Evolutionary conservation across 371 early-diverging fungal species (phyloP), one percentile per base, ranked within the genome.

Genomic region (Mucor ambiguus): DNA sequence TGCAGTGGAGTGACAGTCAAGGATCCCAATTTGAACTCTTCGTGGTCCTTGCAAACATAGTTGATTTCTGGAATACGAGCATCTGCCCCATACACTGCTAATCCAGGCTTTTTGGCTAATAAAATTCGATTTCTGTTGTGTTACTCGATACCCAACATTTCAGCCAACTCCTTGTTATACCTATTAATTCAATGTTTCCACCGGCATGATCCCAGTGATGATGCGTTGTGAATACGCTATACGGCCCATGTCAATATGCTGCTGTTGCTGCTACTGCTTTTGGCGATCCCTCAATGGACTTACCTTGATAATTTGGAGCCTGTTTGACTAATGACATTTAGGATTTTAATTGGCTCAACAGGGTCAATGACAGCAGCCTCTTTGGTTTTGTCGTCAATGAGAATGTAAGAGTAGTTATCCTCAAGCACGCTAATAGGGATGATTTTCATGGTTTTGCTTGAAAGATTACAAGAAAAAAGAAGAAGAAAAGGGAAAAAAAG

Each of bases 1-100:
- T 86, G 83, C 1, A 92, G 73, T 1, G 92, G 84, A 12, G 85
- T 86, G 28, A 92, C 72, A 29, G 81, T 80, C 24, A 94, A 72
- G 7, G 83, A 83, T 30, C 95, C 94, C 20, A 96, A 69, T 49
- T 86, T 86, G 75, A 94, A 93, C 58, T 88, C 83, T 54, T 90
- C 91, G 63, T 86, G 87, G 77, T 95, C 90, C 58, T 82, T 80
- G 52, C 94, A 89, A 10, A 87, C 87, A 67, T 87, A 82, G 54
- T 90, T 95, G 69, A 96, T 86, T 32, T 87, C 90, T 16, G 91
- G 92, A 61, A 96, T 93, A 20, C 96, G 89, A 28, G 87, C 87
- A 71, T 94, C 97, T 10, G 91, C 94, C 16, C 96, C 97, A 74
- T 89, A 95, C 2, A 96, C 91, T 0, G 85, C 82, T 5, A 96